These are phyloP conservation scores for Aureoboletus auriporus DNA, from an alignment of 768 basidiomycete species.

Conservation along the genomic window DNA sequence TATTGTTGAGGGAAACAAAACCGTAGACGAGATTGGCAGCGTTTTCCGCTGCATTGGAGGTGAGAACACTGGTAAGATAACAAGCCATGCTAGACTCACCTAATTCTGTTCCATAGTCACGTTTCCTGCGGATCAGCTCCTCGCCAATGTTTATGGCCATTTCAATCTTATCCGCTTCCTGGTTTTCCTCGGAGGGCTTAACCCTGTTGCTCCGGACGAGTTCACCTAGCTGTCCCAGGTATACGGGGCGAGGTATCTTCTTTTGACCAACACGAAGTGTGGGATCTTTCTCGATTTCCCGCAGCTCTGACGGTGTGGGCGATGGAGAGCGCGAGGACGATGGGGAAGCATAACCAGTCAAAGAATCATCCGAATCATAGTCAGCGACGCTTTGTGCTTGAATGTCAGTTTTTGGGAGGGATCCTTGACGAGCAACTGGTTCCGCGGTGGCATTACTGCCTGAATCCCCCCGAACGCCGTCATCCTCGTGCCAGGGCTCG, in stretches of 20 bases:
- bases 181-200: constrained; percentile 49
- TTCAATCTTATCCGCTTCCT: constrained; percentile 74
- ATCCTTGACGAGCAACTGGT: constrained; percentile 1
- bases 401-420: background rate
- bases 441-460: constrained; percentile 15
- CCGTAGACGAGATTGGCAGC: constrained; percentile 76
- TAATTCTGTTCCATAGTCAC: constrained; percentile 82
- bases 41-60: constrained; percentile 70
- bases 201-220: constrained; percentile 63
- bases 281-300: constrained; percentile 83
- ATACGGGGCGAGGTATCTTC: constrained; percentile 80
- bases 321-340: constrained; percentile 69
- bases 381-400: constrained; percentile 24
- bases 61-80: constrained; percentile 5
- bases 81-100: constrained; percentile 38
- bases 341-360: constrained; percentile 71
- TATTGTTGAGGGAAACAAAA: constrained; percentile 72
- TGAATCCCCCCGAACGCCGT: constrained; percentile 3
- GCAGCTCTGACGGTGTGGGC: constrained; percentile 77
- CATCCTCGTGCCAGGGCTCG: constrained; percentile 23
- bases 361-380: constrained; percentile 80
- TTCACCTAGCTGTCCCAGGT: constrained; percentile 78
- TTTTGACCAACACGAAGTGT: constrained; percentile 66
- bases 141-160: constrained; percentile 79
- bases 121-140: constrained; percentile 79